Evolutionary conservation across 805 yeast species (phyloP).

Genomic region (Wickerhamiella australiensis): DNA sequence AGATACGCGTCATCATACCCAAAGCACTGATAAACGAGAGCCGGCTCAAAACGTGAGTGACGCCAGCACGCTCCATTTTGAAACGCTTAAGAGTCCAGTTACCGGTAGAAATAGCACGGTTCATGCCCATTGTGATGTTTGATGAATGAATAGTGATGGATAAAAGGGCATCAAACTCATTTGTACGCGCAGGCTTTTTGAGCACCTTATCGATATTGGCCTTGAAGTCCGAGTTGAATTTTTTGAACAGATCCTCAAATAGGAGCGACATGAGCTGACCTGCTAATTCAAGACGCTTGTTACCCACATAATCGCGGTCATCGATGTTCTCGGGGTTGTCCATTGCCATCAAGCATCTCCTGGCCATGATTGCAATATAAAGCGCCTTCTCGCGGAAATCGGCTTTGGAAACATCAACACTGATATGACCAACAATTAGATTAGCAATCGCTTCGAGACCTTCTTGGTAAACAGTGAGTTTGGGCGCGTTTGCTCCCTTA

Average conservation of each 20-base stretch:
- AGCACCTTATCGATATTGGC: conserved; percentile 86
- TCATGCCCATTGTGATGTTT: conserved; percentile 86
- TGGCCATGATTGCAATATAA: conserved; percentile 90
- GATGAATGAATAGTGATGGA: conserved; percentile 84
- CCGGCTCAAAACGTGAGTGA: conserved; percentile 88
- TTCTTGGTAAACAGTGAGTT: conserved; percentile 71
- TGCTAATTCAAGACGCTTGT: conserved; percentile 90
- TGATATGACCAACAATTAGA: conserved; percentile 87
- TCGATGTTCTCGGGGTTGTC: conserved; percentile 91
- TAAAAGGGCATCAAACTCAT: conserved; percentile 86
- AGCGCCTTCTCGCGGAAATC: conserved; percentile 91
- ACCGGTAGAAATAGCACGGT: conserved; percentile 95
- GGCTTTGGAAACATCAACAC: conserved; percentile 51
- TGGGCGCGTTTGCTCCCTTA: conserved; percentile 63
- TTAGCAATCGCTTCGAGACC: conserved; percentile 88
- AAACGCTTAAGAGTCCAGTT: conserved; percentile 98
- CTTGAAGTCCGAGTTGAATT: conserved; percentile 89
- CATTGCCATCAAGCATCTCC: conserved; percentile 93
- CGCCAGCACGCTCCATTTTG: conserved; percentile 99
- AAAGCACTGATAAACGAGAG: conserved; percentile 86
- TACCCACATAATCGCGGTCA: conserved; percentile 97
- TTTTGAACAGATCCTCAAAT: conserved; percentile 94
- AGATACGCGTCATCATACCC: conserved; percentile 99
- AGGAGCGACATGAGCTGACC: conserved; percentile 92
- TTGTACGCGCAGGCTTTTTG: conserved; percentile 87